Evolutionary conservation across 208 protist species (phyloP), one percentile per base, ranked within the genome.

Genomic region (Trypanosomatidae sp.): DNA sequence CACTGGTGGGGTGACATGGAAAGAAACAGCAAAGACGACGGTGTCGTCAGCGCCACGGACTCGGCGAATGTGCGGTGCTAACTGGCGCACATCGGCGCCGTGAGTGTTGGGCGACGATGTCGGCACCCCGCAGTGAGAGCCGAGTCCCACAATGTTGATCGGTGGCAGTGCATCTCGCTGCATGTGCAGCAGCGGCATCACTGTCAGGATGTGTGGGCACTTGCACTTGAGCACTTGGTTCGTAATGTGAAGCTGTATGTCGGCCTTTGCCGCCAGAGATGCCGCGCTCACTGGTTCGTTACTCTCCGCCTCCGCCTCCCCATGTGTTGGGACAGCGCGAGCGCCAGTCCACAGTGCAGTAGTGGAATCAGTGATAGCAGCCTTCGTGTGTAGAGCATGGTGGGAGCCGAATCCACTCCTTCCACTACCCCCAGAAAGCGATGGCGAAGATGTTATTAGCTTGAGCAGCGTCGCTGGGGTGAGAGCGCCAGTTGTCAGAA

Each of bases 201-300:
- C 92, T 0, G 85, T 85, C 64, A 97, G 74, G 5, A 88, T 95
- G 81, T 94, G 92, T 19, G 92, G 92, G 69, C 92, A 97, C 82
- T 97, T 97, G 80, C 92, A 97, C 76, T 94, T 92, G 41, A 97
- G 81, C 13, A 94, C 90, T 30, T 66, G 73, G 74, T 90, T 94
- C 3, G 84, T 85, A 60, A 97, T 84, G 68, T 80, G 85, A 12
- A 97, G 84, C 71, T 97, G 89, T 75, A 97, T 85, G 59, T 91
- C 88, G 2, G 80, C 19, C 47, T 22, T 44, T 12, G 62, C 44
- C 1, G 41, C 19, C 7, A 10, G 19, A 15, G n/a, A 3, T 2
- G 30, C 9, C 36, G 5, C 59, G 17, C 33, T 39, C 13, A 56
- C 58, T 0, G 2, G 6, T 0, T 30, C 28, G 4, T 25, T n/a